These are phyloP conservation scores for Chalciporus piperatus DNA, from an alignment of 768 basidiomycete species.

Conservation along the genomic window DNA sequence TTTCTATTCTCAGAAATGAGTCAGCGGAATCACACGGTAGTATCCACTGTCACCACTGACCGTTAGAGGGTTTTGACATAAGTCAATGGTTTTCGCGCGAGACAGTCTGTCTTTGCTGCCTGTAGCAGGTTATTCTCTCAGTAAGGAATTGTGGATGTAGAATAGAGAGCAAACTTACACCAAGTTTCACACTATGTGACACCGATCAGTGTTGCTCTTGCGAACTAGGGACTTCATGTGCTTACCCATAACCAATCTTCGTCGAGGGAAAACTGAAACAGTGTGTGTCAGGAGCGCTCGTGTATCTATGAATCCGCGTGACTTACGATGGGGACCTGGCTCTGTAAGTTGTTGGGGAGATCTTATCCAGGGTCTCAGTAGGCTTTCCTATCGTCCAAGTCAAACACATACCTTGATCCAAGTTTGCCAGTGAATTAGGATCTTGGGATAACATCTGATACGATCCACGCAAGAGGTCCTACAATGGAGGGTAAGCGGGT, in stretches of 20 bases:
- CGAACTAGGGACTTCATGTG: slow-evolving; percentile 8
- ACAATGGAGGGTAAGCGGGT: slow-evolving; percentile 1
- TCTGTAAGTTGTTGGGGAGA: slow-evolving; percentile 93
- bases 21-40: background rate
- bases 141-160: background rate
- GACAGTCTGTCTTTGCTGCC: slow-evolving; percentile 81
- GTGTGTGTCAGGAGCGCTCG: slow-evolving; percentile 1
- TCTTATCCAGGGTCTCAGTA: slow-evolving; percentile 44
- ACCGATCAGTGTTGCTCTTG: slow-evolving; percentile 4
- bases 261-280: slow-evolving; percentile 70
- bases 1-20: slow-evolving; percentile 55
- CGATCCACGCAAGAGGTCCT: slow-evolving; percentile 87
- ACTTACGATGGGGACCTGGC: slow-evolving; percentile 88
- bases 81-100: slow-evolving; percentile 85
- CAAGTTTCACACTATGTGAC: slow-evolving; percentile 86
- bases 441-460: slow-evolving; percentile 95
- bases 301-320: background rate
- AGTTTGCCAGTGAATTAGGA: slow-evolving; percentile 88
- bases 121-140: slow-evolving; percentile 24
- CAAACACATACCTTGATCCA: slow-evolving; percentile 74
- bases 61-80: slow-evolving; percentile 95
- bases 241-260: slow-evolving; percentile 96
- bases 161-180: slow-evolving; percentile 56
- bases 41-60: slow-evolving; percentile 41
- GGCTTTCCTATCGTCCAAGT: background rate